Base-by-base conservation (phyloP, 1,284 basidiomycete species). In the Ganoderma meredithae region DNA sequence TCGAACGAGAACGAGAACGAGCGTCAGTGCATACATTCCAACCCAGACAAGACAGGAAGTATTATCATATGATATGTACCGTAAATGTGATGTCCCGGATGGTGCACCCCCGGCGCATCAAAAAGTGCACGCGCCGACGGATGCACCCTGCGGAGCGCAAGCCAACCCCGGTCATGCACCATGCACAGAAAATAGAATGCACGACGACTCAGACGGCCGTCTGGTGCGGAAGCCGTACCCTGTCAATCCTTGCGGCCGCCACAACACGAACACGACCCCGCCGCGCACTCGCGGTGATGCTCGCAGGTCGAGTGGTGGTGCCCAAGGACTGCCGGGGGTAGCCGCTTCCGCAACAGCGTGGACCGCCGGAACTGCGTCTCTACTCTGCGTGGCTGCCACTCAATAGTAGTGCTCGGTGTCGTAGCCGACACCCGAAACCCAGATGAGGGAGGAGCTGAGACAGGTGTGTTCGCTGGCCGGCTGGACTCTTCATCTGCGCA, bases 181-280 rank as follows among this genome's bases (percentile, higher is more conserved):
- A n/a, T n/a, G n/a, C n/a, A n/a, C n/a, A n/a, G n/a, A n/a, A n/a
- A n/a, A n/a, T n/a, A n/a, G n/a, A 27, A 10, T 1, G 39, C n/a
- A 13, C 12, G 13, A 33, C 2, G 7, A 47, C 56, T 36, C 33
- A 36, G 9, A 40, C 27, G 53, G 59, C 65, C 41, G 59, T 19
- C 65, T 64, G 62, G 49, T 64, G 64, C 60, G 63, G 64, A 40
- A 64, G 60, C 65, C 60, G 61, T 60, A 62, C 56, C 67, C 62
- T 68, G 67, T 67, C 70, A 73, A 73, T 73, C 72, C 72, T 73
- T 73, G 72, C 72, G 72, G 70, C 72, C 72, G 72, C 72, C 72
- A 73, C 70, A 69, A 73, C 63, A 65, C 70, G 70, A 58, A 39
- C 19, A 63, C 72, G 62, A 68, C 60, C 47, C 63, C 66, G 41